Evolutionary conservation across 2,329 filamentous ascomycete genomes (phyloP).

Genomic region (Xylaria sp.): DNA sequence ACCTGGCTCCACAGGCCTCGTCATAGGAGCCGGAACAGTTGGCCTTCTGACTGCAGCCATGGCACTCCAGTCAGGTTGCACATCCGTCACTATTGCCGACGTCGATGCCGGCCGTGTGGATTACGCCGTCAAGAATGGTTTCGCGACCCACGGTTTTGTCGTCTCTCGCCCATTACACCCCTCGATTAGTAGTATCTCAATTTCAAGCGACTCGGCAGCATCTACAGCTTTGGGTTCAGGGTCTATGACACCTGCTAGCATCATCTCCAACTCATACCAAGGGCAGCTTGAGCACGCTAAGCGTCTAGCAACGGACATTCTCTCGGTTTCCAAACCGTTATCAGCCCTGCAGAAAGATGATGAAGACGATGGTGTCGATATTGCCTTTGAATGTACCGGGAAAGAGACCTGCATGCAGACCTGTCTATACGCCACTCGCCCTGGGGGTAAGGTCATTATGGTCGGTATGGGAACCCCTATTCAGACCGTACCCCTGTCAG

Average conservation of each 20-base stretch:
- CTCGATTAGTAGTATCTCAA: slow-evolving; percentile 51
- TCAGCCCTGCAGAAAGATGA: slow-evolving; percentile 48
- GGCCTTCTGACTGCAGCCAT: slow-evolving; percentile 68
- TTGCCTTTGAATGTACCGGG: slow-evolving; percentile 78
- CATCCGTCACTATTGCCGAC: slow-evolving; percentile 64
- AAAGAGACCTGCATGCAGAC: slow-evolving; percentile 78
- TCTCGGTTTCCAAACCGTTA: slow-evolving; percentile 47
- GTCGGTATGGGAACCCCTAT: slow-evolving; percentile 82
- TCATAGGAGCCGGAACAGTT: slow-evolving; percentile 69
- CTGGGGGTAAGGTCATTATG: slow-evolving; percentile 75
- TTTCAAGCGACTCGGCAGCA: slow-evolving; percentile 45
- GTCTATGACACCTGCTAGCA: slow-evolving; percentile 51
- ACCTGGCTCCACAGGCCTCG: slow-evolving; percentile 62
- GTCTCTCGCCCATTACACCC: slow-evolving; percentile 52
- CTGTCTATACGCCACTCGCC: slow-evolving; percentile 71
- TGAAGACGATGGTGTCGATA: slow-evolving; percentile 70
- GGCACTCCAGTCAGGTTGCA: slow-evolving; percentile 64
- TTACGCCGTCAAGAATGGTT: slow-evolving; percentile 63
- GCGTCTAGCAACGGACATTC: slow-evolving; percentile 54
- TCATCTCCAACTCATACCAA: slow-evolving; percentile 51
- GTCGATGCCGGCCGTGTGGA: slow-evolving; percentile 63
- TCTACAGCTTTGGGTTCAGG: slow-evolving; percentile 53
- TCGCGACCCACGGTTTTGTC: slow-evolving; percentile 64
- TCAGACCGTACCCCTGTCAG: slow-evolving; percentile 74
- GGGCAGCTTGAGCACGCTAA: slow-evolving; percentile 58